phyloP scores from a whole-genome alignment of 1,139 yeast genomes.

The Diutina catenulata region DNA sequence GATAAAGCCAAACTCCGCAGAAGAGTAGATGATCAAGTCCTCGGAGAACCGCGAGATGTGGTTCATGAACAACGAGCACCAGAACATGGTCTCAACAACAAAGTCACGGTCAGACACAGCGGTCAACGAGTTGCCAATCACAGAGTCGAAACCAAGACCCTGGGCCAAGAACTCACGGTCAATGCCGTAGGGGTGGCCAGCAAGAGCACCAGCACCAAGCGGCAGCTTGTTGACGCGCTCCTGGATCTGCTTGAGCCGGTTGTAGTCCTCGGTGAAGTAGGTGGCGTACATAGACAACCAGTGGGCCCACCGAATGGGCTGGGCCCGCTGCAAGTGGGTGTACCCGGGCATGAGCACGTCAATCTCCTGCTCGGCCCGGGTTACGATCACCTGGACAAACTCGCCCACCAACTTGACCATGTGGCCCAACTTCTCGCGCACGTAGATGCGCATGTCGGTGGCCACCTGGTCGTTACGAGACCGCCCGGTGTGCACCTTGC shows the following conservation, averaged over 20 bases:
- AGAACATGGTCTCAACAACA: constrained; percentile 91
- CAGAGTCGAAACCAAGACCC: constrained; percentile 67
- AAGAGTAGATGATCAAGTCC: constrained; percentile 89
- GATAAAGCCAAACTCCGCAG: constrained; percentile 93
- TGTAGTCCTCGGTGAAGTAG: constrained; percentile 80
- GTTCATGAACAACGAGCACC: constrained; percentile 94
- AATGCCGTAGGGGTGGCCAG: constrained; percentile 98
- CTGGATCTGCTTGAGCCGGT: constrained; percentile 70
- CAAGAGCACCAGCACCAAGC: constrained; percentile 93
- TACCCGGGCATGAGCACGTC: constrained; percentile 97
- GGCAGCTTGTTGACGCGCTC: constrained; percentile 83
- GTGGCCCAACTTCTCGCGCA: constrained; percentile 61
- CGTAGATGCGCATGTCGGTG: constrained; percentile 92
- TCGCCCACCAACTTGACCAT: constrained; percentile 46
- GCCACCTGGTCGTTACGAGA: constrained; percentile 98
- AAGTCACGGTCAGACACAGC: constrained; percentile 98
- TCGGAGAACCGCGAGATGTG: constrained; percentile 91
- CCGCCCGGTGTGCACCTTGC: constrained; percentile 97
- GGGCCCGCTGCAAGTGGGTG: constrained; percentile 97
- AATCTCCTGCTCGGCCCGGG: constrained; percentile 76
- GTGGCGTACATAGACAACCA: constrained; percentile 95
- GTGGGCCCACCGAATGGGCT: constrained; percentile 98
- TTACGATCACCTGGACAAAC: constrained; percentile 53
- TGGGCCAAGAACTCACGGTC: constrained; percentile 83
- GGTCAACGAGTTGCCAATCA: constrained; percentile 87